phyloP scores from a whole-genome alignment of 371 early-diverging fungal genomes.

The Haplosporangium sp. region DNA sequence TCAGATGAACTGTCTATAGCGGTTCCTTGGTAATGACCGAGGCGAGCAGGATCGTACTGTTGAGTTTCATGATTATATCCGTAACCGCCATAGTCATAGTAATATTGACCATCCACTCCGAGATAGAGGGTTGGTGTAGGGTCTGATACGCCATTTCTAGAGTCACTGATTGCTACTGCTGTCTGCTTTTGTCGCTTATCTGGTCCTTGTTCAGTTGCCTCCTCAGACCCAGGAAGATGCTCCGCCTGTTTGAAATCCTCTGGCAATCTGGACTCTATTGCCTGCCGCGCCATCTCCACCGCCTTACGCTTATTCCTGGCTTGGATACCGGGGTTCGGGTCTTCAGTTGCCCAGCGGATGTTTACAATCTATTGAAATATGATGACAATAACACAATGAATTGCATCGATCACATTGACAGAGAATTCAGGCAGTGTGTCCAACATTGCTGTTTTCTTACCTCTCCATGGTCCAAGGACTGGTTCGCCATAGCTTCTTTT shows the following conservation, averaged over 20 bases:
- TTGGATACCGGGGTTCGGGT: slow-evolving; percentile 77
- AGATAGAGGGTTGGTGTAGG: slow-evolving; percentile 17
- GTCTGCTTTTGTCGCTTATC: slow-evolving; percentile 20
- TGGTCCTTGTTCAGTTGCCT: neutral
- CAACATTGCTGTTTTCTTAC: too few species aligned
- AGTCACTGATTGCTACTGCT: neutral
- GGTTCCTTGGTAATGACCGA: slow-evolving; percentile 14
- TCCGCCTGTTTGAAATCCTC: slow-evolving; percentile 57
- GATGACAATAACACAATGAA: neutral
- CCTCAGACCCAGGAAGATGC: slow-evolving; percentile 30
- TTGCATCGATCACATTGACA: slow-evolving; percentile 4
- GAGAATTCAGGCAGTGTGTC: too few species aligned
- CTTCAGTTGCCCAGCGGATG: slow-evolving; percentile 84
- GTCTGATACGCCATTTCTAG: neutral
- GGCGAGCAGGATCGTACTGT: slow-evolving; percentile 43
- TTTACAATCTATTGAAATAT: slow-evolving; percentile 16
- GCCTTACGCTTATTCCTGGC: slow-evolving; percentile 63
- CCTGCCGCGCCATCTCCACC: slow-evolving; percentile 62
- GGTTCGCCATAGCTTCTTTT: slow-evolving; percentile 90
- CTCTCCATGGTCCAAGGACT: slow-evolving; percentile 77
- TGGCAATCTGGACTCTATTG: slow-evolving; percentile 73
- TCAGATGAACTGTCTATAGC: neutral
- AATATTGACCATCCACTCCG: slow-evolving; percentile 42
- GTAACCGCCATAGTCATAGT: slow-evolving; percentile 45
- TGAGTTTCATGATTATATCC: slow-evolving; percentile 45